phyloP scores from a whole-genome alignment of 805 yeast genomes.

The Dipodascus albidus region DNA sequence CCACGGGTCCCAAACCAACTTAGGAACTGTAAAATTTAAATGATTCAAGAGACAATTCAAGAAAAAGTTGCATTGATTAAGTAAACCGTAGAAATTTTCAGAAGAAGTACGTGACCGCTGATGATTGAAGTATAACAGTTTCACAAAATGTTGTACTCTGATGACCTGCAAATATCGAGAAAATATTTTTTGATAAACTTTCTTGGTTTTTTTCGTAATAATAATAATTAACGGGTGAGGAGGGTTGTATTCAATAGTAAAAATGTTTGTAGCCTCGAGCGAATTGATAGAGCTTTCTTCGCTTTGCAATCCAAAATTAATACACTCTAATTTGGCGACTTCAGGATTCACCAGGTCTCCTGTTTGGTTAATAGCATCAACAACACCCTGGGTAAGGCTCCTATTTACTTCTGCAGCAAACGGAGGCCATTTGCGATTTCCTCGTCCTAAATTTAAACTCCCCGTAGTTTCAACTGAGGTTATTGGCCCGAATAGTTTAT shows the following conservation, averaged over 20 bases:
- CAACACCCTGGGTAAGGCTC: background rate
- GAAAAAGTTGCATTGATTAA: background rate
- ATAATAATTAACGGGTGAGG: background rate
- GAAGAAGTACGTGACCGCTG: background rate
- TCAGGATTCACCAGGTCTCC: background rate
- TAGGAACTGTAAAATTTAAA: background rate
- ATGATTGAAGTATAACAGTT: background rate
- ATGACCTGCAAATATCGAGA: background rate
- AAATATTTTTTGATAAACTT: conserved; percentile 27
- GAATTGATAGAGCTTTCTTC: background rate
- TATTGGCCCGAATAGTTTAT: background rate
- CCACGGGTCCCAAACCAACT: background rate
- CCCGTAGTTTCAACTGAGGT: background rate
- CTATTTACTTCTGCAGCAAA: background rate
- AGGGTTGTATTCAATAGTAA: conserved; percentile 1
- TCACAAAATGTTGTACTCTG: background rate
- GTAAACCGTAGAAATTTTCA: background rate
- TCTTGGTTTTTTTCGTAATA: background rate
- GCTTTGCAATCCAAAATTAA: background rate
- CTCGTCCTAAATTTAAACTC: background rate
- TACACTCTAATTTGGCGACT: background rate
- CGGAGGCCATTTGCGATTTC: background rate
- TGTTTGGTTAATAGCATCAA: background rate
- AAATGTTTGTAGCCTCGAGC: background rate
- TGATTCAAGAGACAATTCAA: background rate